Conservation (phyloP, 768 basidiomycete species). For the Mycena pura region DNA sequence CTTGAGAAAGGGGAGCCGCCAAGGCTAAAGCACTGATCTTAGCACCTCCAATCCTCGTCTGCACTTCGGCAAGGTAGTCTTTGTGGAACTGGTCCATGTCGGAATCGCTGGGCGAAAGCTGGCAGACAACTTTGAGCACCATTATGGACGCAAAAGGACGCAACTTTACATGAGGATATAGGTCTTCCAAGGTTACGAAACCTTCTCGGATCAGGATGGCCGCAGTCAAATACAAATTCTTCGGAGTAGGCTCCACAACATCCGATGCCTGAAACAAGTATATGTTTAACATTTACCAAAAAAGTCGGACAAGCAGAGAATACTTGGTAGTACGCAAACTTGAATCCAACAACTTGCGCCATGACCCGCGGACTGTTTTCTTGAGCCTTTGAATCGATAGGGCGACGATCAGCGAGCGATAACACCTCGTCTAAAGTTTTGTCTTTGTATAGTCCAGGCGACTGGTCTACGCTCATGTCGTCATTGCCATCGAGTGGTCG, state of each 20-base stretch:
- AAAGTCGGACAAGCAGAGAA: slow-evolving; percentile 35
- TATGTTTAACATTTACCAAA: slow-evolving; percentile 16
- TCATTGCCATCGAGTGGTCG: slow-evolving; percentile 38
- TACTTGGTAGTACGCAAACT: slow-evolving; percentile 91
- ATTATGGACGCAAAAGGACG: slow-evolving; percentile 33
- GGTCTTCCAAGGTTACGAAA: slow-evolving; percentile 84
- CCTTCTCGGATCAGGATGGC: slow-evolving; percentile 91
- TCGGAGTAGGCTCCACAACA: slow-evolving; percentile 66
- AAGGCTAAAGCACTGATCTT: slow-evolving; percentile 81
- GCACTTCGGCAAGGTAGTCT: slow-evolving; percentile 68
- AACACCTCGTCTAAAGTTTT: slow-evolving; percentile 76
- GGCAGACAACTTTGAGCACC: slow-evolving; percentile 16
- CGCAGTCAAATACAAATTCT: slow-evolving; percentile 78
- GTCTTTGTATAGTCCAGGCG: slow-evolving; percentile 53
- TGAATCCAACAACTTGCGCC: slow-evolving; percentile 97
- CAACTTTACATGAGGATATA: slow-evolving; percentile 83
- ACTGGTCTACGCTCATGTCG: slow-evolving; percentile 47
- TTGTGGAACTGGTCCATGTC: slow-evolving; percentile 74
- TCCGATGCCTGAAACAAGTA: slow-evolving; percentile 55
- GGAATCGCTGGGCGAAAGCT: slow-evolving; percentile 79
- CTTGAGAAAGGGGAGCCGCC: slow-evolving; percentile 79
- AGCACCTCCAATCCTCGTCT: slow-evolving; percentile 69
- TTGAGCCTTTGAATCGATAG: slow-evolving; percentile 23
- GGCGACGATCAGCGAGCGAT: slow-evolving; percentile 53
- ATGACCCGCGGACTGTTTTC: slow-evolving; percentile 63